Evolutionary conservation across 1,284 basidiomycete genomes (phyloP).

Genomic region (Sporisorium sorghi): DNA sequence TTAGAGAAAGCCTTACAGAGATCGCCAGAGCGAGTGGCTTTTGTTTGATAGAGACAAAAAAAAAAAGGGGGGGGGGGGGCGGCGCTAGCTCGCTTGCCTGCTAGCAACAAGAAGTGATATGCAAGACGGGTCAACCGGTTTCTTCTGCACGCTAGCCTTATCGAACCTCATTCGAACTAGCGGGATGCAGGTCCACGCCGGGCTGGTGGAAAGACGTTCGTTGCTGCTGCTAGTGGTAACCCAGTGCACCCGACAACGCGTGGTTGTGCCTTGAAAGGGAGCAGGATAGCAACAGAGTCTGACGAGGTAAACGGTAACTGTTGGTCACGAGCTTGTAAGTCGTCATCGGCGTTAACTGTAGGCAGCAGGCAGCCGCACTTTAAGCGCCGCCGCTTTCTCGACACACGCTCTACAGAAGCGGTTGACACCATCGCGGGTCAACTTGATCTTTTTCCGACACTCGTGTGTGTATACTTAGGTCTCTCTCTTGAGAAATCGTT

Average conservation of each 20-base stretch:
- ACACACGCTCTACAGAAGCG: too few relatives aligned
- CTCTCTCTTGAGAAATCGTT: too few relatives aligned
- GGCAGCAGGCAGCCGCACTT: neutral
- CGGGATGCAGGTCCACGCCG: slow-evolving; percentile 9
- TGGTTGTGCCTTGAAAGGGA: too few relatives aligned
- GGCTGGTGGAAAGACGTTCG: too few relatives aligned
- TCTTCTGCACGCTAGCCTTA: neutral
- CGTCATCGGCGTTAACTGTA: neutral
- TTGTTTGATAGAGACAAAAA: slow-evolving; percentile 1
- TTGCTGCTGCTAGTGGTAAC: too few relatives aligned
- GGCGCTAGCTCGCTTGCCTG: neutral
- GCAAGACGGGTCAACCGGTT: too few relatives aligned
- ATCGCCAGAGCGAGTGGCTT: neutral
- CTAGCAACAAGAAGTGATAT: too few relatives aligned
- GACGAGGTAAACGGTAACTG: too few relatives aligned
- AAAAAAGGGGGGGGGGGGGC: too few relatives aligned
- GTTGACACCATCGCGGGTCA: slow-evolving; percentile 3
- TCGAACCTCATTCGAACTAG: neutral
- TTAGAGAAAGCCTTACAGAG: neutral
- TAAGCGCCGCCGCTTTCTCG: neutral
- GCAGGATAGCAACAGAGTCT: too few relatives aligned
- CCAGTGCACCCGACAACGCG: too few relatives aligned
- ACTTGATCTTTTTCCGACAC: slow-evolving; percentile 1
- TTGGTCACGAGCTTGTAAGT: slow-evolving; percentile 1
- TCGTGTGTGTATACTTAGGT: too few relatives aligned